A percentile compares a stretch with the other conserved stretches of the same genome.
These are phyloP conservation scores for Mycena amicta DNA, from an alignment of 768 basidiomycete species.

Conservation along the genomic window DNA sequence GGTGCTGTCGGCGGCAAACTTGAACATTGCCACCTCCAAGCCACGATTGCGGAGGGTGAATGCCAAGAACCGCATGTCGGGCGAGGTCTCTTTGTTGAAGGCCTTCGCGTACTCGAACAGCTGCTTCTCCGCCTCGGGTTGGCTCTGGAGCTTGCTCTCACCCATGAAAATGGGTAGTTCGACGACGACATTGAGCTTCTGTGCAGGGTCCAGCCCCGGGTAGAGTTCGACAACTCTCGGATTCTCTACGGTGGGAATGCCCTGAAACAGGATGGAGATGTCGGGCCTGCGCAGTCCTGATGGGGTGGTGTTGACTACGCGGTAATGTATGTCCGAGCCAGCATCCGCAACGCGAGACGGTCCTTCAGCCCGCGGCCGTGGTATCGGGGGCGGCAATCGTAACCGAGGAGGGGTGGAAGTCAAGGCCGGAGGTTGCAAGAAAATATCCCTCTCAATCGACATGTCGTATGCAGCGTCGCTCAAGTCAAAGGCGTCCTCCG, in stretches of 20 bases:
- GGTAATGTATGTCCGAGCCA: background rate
- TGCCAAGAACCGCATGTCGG: slow-evolving; percentile 2
- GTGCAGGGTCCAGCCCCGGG: background rate
- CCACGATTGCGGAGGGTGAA: background rate
- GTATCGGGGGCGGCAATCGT: too few relatives aligned
- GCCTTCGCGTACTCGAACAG: background rate
- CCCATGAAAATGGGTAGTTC: slow-evolving; percentile 1
- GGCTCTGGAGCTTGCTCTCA: slow-evolving; percentile 5
- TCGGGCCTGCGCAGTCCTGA: slow-evolving; percentile 1
- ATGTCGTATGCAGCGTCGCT: too few relatives aligned
- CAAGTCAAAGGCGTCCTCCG: too few relatives aligned
- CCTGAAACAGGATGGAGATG: background rate
- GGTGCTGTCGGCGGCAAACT: background rate
- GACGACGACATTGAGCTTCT: background rate
- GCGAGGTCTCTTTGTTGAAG: background rate
- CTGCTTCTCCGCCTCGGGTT: background rate
- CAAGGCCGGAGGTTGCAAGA: too few relatives aligned
- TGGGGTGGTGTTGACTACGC: background rate
- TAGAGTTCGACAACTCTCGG: background rate
- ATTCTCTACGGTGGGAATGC: background rate
- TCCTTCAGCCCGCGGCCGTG: too few relatives aligned
- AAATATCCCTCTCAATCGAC: too few relatives aligned
- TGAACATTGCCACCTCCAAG: slow-evolving; percentile 1
- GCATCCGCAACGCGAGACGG: background rate
- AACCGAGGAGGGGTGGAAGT: too few relatives aligned